Evolutionary conservation across 805 yeast genomes (phyloP).

Genomic region (Pichia nanzhaoensis): DNA sequence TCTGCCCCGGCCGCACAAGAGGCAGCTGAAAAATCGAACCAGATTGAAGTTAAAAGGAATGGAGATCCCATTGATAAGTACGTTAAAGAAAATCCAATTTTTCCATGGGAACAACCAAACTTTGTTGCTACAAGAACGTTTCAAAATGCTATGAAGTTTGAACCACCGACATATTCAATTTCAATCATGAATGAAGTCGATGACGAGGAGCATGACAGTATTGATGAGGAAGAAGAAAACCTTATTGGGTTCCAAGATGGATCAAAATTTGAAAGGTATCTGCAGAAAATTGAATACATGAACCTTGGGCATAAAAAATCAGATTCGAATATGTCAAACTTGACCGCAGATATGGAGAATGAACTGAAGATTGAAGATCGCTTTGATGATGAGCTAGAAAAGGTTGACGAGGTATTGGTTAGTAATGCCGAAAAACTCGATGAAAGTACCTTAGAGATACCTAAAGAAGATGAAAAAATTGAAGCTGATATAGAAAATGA

Average conservation of each 20-base stretch:
- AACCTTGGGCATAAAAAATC: not conserved
- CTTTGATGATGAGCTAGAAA: slow-evolving; percentile 1
- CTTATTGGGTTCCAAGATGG: slow-evolving; percentile 22
- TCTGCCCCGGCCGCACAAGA: too few relatives aligned
- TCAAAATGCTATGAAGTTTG: slow-evolving; percentile 10
- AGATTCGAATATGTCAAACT: not conserved
- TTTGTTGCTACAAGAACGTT: slow-evolving; percentile 19
- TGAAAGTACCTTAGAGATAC: not conserved
- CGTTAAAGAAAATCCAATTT: slow-evolving; percentile 27
- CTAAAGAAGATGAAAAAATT: slow-evolving; percentile 2
- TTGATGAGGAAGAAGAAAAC: not conserved
- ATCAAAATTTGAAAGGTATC: slow-evolving; percentile 14
- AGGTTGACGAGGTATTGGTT: not conserved
- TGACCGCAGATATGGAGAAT: slow-evolving; percentile 7
- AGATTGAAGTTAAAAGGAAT: too few relatives aligned
- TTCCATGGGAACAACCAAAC: slow-evolving; percentile 30
- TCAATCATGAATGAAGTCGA: slow-evolving; percentile 9
- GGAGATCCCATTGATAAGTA: slow-evolving; percentile 16
- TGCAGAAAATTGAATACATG: slow-evolving; percentile 14
- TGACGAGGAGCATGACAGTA: not conserved
- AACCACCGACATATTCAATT: slow-evolving; percentile 16
- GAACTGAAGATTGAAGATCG: slow-evolving; percentile 7
- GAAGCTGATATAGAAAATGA: not conserved
- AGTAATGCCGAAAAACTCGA: not conserved
- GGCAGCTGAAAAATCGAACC: too few relatives aligned